Base-by-base conservation (phyloP, 495 filamentous ascomycete species). In the Trichoderma reesei region DNA sequence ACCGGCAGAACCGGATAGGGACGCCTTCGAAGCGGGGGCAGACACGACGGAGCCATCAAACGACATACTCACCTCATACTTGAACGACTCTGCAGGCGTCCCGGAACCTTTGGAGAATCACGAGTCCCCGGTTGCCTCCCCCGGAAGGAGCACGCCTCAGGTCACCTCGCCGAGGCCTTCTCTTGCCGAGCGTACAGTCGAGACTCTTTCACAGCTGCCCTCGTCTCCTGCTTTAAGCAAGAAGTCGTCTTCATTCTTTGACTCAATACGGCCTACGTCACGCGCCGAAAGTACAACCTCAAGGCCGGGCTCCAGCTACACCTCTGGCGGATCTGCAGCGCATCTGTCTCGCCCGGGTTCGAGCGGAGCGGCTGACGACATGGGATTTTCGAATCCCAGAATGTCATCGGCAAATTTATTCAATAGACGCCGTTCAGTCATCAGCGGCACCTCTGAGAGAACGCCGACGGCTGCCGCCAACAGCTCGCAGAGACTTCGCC, bases 141-240 rank as follows among this genome's bases (percentile, higher is more conserved):
- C 51, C 3, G 26, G 31, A 26, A 56, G 26, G 26, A 11, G 18
- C 51, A 34, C 8, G 31, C 31, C 51, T 14, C 51, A 31, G 26
- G 11, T 56, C 51, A 56, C 33, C 11, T 10, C 51, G 44, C 72
- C 69, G 20, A 70, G 67, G 13, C 75, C 71, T 3, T 78, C 79
- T 0, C 74, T 81, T 9, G 65, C 74, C 7, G 79, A 82, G 60
- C 72, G 79, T 63, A 82, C 79, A 9, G 76, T 82, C 10, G 77
- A 82, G 67, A 80, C 79, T 0, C 67, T 82, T 16, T 68, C 77
- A 11, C 75, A 78, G 33, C 34, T 82, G 18, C 78, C 79, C 8
- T 79, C 77, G 0, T 81, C 79, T 14, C 79, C 79, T 3, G 76
- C 76, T 3, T 66, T 76, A 31, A 72, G 73, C 8, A 72, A 70